Evolutionary conservation across 1,284 basidiomycete genomes (phyloP), one percentile per base, ranked within the genome.

Genomic region (Austropuccinia psidii): DNA sequence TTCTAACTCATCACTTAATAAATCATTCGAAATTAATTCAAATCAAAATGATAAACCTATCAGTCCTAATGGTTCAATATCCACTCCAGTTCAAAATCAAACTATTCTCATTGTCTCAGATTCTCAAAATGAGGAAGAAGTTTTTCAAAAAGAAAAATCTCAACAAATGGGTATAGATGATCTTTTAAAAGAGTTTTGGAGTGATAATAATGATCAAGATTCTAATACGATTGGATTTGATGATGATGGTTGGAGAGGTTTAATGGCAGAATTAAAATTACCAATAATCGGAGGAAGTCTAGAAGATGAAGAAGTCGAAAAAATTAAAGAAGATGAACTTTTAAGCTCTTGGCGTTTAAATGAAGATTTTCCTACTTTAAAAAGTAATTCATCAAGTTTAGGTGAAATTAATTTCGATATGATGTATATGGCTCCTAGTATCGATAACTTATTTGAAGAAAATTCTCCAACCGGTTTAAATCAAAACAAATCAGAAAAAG

Each of bases 181-280:
- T 50, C 55, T 72, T 33, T 31, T 72, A 45, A 72, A 60, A 50
- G 57, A 60, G n/a, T 64, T 64, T 47, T 60, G 57, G 31, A 60
- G 57, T 31, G 55, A 72, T 29, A 45, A 45, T 37, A 33, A 35
- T 31, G 33, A 21, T 15, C 62, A 35, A 27, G 47, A 21, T 33
- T 50, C 33, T 31, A 66, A 35, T 24, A 66, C 62, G 0, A 66
- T 50, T 39, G 54, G 47, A 49, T 27, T 52, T 31, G 47, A 39
- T 24, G 43, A 72, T 27, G 68, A 52, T 29, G 62, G 62, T 13
- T 66, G 62, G 62, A 45, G 62, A 6, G 62, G 62, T 17, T 43
- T 72, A 24, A 61, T 72, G 31, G 54, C 68, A 8, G 57, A 72
- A 29, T 17, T 72, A 11, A 61, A 61, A 24, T 19, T 72, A 2